Base-by-base conservation (phyloP, 306 rosid species). In the Vicia faba region DNA sequence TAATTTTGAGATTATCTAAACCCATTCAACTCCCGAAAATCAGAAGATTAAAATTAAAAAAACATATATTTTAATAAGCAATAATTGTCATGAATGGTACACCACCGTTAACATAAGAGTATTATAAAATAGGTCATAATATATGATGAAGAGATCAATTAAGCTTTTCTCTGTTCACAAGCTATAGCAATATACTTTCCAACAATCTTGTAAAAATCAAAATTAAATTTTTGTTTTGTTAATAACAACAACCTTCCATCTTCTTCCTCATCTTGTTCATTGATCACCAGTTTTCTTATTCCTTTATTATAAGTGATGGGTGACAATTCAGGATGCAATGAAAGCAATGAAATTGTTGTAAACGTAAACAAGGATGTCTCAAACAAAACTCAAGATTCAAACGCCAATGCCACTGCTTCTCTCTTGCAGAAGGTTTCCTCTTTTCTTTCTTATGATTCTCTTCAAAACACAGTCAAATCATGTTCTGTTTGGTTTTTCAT, bases 351-450 rank as follows among this genome's bases (percentile, higher is more conserved):
- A 0, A 65, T 66, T 4, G 84, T 64, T 65, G n/a, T 89, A 54
- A 71, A 73, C 50, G 61, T 89, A 1, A 70, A 80, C 61, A 77
- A 78, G 8, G 88, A 67, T 53, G 61, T 74, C 38, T 12, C 79
- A 20, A 66, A 36, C 14, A 4, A 38, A 40, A 50, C 1, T 13
- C 13, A 70, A 66, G 70, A 15, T 35, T 61, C 82, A 11, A 2
- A 26, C 72, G 7, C 39, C 23, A 57, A 13, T 19, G 1, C 72
- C 64, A 68, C 79, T 14, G 80, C 85, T 3, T 71, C 84, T 71
- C 84, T 92, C 80, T 18, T 87, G 39, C 96, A 89, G 48, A 87
- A 89, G 96, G 96, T 89, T 25, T 33, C 16, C 23, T 20, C 16
- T 38, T 8, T 60, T 64, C 46, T 38, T 40, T 64, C 12, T 28